Evolutionary conservation across 2,329 filamentous ascomycete genomes (phyloP).

Genomic region (Tolypocladium ovalisporum): DNA sequence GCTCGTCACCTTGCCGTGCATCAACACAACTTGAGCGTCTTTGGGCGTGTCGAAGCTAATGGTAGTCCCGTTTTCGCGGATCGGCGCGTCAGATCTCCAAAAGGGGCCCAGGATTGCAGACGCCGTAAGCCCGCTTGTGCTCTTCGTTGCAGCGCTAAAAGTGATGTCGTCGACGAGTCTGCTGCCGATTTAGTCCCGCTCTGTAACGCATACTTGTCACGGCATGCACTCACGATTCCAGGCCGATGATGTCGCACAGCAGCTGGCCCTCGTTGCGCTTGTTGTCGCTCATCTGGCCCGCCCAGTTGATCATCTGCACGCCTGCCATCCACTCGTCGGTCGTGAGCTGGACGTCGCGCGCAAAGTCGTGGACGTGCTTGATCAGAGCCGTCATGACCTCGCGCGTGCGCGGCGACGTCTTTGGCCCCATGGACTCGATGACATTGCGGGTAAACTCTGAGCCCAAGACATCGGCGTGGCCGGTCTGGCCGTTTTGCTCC

Average conservation of each 20-base stretch:
- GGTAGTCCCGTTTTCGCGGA: constrained; percentile 55
- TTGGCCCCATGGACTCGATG: constrained; percentile 63
- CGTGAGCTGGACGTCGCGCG: constrained; percentile 67
- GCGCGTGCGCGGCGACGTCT: constrained; percentile 56
- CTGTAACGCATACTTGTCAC: not conserved
- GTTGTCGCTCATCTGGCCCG: constrained; percentile 58
- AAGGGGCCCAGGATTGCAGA: constrained; percentile 79
- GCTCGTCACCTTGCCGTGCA: constrained; percentile 51
- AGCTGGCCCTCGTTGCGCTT: constrained; percentile 65
- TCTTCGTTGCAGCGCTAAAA: constrained; percentile 42
- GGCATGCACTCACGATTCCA: constrained; percentile 47
- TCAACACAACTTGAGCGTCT: constrained; percentile 42
- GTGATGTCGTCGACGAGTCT: constrained; percentile 72
- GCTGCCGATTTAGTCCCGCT: not conserved
- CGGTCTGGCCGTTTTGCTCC: not conserved
- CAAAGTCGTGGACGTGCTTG: constrained; percentile 70
- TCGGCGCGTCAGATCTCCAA: constrained; percentile 64
- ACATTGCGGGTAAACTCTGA: constrained; percentile 60
- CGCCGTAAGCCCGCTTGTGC: constrained; percentile 45
- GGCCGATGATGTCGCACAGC: constrained; percentile 60
- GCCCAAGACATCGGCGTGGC: constrained; percentile 15
- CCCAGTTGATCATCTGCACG: constrained; percentile 45
- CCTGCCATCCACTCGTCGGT: constrained; percentile 70
- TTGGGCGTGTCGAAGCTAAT: constrained; percentile 46
- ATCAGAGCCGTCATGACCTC: constrained; percentile 59